Evolutionary conservation across 345 rosid species (phyloP).

Genomic region (Lumnitzera racemosa): DNA sequence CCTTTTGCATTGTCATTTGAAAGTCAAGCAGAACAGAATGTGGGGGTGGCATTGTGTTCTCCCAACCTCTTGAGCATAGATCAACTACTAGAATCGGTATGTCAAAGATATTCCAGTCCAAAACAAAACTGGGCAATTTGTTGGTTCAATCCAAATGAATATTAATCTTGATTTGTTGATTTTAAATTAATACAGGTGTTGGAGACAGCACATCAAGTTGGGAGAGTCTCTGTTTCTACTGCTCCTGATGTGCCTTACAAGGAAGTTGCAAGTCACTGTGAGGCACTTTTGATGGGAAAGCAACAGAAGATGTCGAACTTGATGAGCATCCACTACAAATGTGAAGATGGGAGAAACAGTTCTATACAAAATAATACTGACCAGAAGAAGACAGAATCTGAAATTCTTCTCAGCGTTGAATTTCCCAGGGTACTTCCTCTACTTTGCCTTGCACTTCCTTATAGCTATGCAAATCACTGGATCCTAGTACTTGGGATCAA

Average conservation of each 20-base stretch:
- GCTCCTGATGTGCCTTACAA: constrained; percentile 70
- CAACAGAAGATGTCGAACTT: constrained; percentile 75
- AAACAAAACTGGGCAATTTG: too few species aligned
- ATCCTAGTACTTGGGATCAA: background rate
- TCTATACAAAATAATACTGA: constrained; percentile 26
- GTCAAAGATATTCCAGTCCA: background rate
- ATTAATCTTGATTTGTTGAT: background rate
- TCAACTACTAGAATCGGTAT: constrained; percentile 78
- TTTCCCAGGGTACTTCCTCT: constrained; percentile 13
- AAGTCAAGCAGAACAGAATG: constrained; percentile 23
- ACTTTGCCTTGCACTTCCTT: background rate
- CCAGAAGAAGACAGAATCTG: constrained; percentile 18
- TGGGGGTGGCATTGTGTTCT: constrained; percentile 22
- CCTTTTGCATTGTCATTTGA: constrained; percentile 42
- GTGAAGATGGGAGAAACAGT: constrained; percentile 34
- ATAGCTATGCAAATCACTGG: too few species aligned
- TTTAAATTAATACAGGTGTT: constrained; percentile 35
- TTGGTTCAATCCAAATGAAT: too few species aligned
- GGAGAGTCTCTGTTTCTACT: constrained; percentile 63
- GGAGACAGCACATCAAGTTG: constrained; percentile 74
- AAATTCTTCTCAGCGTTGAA: constrained; percentile 15
- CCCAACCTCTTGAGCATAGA: constrained; percentile 51
- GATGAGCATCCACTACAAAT: constrained; percentile 47
- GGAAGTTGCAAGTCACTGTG: constrained; percentile 84
- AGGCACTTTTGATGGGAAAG: constrained; percentile 71